Base-by-base conservation (phyloP, 345 rosid species). In the Populus pruinosa region DNA sequence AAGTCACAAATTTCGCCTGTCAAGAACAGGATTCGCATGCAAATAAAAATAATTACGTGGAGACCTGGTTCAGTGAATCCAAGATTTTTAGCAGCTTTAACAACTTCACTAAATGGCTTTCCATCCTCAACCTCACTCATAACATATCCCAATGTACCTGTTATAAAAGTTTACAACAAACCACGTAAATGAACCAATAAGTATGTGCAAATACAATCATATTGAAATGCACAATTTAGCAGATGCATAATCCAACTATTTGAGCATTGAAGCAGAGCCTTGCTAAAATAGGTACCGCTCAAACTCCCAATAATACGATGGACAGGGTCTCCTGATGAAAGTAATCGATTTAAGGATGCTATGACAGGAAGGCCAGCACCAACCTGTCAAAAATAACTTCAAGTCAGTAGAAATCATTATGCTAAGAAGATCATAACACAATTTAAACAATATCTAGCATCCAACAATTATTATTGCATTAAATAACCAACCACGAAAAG, bases 301-400 rank as follows among this genome's bases (percentile, higher is more conserved):
- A 95, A 86, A 91, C 93, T 92, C 77, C 98, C 97, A 75, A 92
- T 81, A 62, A 91, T 82, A 1, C 87, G 84, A 81, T 87, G 82
- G 72, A 95, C 78, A 77, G 90, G 89, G 71, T 93, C 96, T 81
- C 99, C 99, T 9, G 99, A 93, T 29, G 88, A 87, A 78, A 92
- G 78, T 77, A 93, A 83, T 39, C 98, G 96, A 82, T 87, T 92
- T 82, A 93, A 73, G 59, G 98, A 90, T 72, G 92, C 87, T 56
- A 92, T 92, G 73, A 95, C 88, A 66, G 99, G 99, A 89, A 95
- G 99, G 53, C 98, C 96, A 79, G 98, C 99, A 80, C 98, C 99
- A 77, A 93, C 94, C 94, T 89, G 59, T 21, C 50, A 77, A 65
- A 61, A 71, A 61, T 3, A 72, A 36, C 39, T 62, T 31, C 59